Conservation (phyloP, 306 rosid genomes). For the Vicia faba region DNA sequence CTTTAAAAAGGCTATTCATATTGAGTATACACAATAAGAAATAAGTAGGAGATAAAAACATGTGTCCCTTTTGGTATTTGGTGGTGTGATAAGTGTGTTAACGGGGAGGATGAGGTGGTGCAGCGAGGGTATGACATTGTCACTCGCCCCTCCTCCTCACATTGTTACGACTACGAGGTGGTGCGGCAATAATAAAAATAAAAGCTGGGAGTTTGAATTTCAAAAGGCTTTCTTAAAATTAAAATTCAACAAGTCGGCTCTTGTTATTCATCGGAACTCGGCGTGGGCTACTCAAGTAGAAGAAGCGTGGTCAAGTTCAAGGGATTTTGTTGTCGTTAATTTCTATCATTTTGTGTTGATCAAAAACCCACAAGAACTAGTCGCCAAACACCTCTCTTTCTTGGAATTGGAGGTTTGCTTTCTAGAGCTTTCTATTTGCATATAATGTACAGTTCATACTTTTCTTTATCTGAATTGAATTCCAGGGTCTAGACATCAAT, state of each 20-base stretch:
- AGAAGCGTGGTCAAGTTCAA: constrained; percentile 18
- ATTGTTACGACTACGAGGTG: no score
- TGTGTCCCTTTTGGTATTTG: no score
- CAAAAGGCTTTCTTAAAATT: constrained; percentile 36
- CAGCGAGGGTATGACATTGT: constrained; percentile 19
- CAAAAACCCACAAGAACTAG: constrained; percentile 60
- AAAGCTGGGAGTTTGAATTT: background rate
- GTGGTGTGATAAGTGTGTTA: background rate
- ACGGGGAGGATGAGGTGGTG: constrained; percentile 37
- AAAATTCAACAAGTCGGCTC: constrained; percentile 17
- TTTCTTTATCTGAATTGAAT: background rate
- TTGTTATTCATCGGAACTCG: constrained; percentile 34
- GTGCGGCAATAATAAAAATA: constrained; percentile 6
- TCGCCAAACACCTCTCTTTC: constrained; percentile 70
- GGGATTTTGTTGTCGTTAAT: constrained; percentile 67
- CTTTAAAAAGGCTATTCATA: no score
- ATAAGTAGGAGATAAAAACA: no score
- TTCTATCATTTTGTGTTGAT: constrained; percentile 75
- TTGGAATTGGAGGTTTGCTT: constrained; percentile 50
- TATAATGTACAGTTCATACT: no score
- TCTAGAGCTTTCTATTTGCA: no score
- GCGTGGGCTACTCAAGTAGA: constrained; percentile 27
- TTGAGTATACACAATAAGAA: no score
- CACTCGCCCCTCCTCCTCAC: background rate
- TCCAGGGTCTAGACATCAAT: constrained; percentile 62